Evolutionary conservation across 2,329 filamentous ascomycete species (phyloP), one percentile per base, ranked within the genome.

Genomic region (Ustilaginoidea virens): DNA sequence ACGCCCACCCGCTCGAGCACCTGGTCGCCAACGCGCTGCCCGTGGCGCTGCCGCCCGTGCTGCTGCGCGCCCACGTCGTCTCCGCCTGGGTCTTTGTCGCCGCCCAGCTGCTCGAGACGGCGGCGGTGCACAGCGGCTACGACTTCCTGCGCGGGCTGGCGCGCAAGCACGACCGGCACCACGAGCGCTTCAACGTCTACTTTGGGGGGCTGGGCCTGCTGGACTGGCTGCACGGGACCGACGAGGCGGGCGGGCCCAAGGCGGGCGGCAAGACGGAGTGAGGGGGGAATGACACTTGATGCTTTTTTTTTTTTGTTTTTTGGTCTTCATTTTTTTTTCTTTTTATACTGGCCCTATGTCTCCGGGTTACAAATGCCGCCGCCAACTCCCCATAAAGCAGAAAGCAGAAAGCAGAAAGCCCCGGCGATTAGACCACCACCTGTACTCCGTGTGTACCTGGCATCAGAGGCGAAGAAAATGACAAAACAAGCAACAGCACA

Each of bases 1-100:
- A 67, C 37, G 64, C 65, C 0, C 66, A 70, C 37, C 66, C 66
- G 0, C 33, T 63, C n/a, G 68, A 72, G 45, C 64, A 70, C 38
- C 34, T 72, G 3, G 32, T 67, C 8, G 62, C 66, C 11, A 70
- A 70, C 36, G 52, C 56, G 5, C 42, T 69, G 15, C 67, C 67
- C 0, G 58, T 70, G 3, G 52, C 51, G 2, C 42, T 69, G 18
- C 65, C 65, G 7, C 58, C 63, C 3, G 35, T 60, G 35, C 27
- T 66, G 1, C 38, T 69, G 10, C 34, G 46, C 4, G 47, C 56
- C 2, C 66, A 72, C 34, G 46, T 70, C 4, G 23, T 71, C n/a
- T 66, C 64, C 0, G 53, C 63, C 40, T 68, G 62, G 61, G 36
- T 44, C 1, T 71, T 66, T 35, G 35, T 68, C 24, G 56, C 51